Evolutionary conservation across 2,329 filamentous ascomycete species (phyloP), one percentile per base, ranked within the genome.

Genomic region (Verticillium tricorpus): DNA sequence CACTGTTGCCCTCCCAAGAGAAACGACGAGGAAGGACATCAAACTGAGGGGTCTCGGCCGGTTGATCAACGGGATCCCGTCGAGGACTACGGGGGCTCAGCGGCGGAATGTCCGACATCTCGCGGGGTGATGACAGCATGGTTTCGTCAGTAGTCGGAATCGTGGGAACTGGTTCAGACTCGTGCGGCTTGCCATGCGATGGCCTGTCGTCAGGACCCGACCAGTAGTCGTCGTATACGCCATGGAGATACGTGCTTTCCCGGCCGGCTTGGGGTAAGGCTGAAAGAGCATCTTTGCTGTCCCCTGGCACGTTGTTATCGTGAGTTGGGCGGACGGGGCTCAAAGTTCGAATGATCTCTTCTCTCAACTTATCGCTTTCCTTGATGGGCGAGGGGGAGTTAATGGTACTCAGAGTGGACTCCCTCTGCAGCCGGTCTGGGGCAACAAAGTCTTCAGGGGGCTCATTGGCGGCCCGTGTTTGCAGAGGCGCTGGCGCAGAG

Each of bases 271-370:
- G 45, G 45, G 45, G 45, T 19, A 22, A 25, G 9, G 19, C 45
- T 22, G 45, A 52, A 40, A 40, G 64, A 54, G 15, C 62, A 59
- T 50, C 57, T 31, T 63, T 57, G 14, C 31, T 54, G 25, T 25
- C 19, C 8, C 50, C 19, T 39, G 60, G 14, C 11, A 40, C 58
- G 39, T 63, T n/a, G 40, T 45, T 8, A 4, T 60, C 62, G 17
- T 57, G 56, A 22, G 64, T 65, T 4, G 74, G 68, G 34, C 74
- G 75, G 14, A 77, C 71, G 0, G 87, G 82, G 60, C 82, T 87
- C 2, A 93, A 77, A 52, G 86, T 90, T 62, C 85, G 86, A 60
- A 92, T 86, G 60, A 93, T 93, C 68, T 93, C 91, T 63, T 91
- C 88, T 32, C 87, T 82, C 56, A 93, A 72, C 61, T 84, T 80